A percentile compares a stretch with the other conserved stretches of the same genome.
Conservation (phyloP, 306 rosid genomes). For the Fragaria ananassa region DNA sequence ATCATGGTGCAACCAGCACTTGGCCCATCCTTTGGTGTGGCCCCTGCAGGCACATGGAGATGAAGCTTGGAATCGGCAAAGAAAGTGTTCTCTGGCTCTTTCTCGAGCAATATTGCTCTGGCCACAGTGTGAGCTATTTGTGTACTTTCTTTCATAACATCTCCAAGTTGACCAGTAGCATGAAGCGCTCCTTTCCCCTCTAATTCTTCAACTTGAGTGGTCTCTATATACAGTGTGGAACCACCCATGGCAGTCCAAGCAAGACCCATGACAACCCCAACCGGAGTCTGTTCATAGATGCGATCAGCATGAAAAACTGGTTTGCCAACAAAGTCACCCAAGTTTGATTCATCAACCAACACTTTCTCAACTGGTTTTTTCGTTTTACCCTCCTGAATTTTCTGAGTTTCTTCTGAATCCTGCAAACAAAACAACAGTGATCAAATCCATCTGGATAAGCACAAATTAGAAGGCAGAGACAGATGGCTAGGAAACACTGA, state of each 20-base stretch:
- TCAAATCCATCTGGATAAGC: slow-evolving; percentile 15
- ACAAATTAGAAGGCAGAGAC: background rate
- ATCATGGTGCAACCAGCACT: slow-evolving; percentile 99
- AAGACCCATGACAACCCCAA: slow-evolving; percentile 98
- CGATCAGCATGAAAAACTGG: slow-evolving; percentile 99
- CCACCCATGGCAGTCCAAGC: slow-evolving; percentile 99
- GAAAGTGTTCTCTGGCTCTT: slow-evolving; percentile 59
- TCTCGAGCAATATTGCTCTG: slow-evolving; percentile 55
- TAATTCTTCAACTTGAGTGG: slow-evolving; percentile 72
- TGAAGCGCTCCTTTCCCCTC: slow-evolving; percentile 83
- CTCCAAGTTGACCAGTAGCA: slow-evolving; percentile 96
- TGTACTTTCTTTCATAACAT: slow-evolving; percentile 99
- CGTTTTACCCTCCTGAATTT: slow-evolving; percentile 36
- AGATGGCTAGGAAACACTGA: slow-evolving; percentile 1
- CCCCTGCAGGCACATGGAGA: slow-evolving; percentile 97
- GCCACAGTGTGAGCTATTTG: slow-evolving; percentile 96
- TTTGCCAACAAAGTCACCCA: slow-evolving; percentile 81
- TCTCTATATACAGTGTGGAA: slow-evolving; percentile 90
- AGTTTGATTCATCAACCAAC: slow-evolving; percentile 51
- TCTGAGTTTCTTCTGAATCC: slow-evolving; percentile 46
- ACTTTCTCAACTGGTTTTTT: slow-evolving; percentile 46
- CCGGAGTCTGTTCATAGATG: slow-evolving; percentile 76
- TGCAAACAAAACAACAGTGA: slow-evolving; percentile 32
- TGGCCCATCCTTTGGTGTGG: slow-evolving; percentile 98
- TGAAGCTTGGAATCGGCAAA: slow-evolving; percentile 81